Evolutionary conservation across 257 asterid genomes (phyloP), one percentile per base, ranked within the genome.

Genomic region (Apocynum venetum): DNA sequence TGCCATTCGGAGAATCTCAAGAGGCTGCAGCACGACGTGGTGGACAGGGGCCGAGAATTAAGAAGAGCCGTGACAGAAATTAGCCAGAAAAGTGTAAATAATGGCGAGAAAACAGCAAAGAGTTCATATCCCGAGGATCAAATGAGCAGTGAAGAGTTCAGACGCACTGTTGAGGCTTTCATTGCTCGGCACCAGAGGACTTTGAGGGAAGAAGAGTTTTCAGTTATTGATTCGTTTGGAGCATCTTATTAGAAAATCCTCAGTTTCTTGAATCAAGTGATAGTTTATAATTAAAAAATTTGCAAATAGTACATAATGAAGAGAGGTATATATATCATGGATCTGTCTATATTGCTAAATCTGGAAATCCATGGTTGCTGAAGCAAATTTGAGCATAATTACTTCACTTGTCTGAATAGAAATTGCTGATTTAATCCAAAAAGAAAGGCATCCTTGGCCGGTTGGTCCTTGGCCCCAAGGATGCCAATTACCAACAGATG

Each of bases 101-200:
- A 68, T 13, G 76, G 63, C 48, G 68, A 72, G 80, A 73, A 60
- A 73, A 56, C 74, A 66, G 77, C 68, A 10, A 61, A 73, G 47
- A 19, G 49, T 51, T 41, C 36, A 6, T 76, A 19, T 53, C 49
- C 44, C 8, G 90, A 84, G 79, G 97, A 92, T 40, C 88, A 86
- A 82, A 86, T 92, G 96, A 92, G 91, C 83, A 68, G 84, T 67
- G 97, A 94, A 56, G 97, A 92, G 56, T 94, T 94, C 85, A 88
- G 97, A 56, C 84, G 75, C 2, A 89, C 85, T 31, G 91, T 94
- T 56, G 98, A 94, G 82, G 95, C 88, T 71, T 94, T 92, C 66
- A 94, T 94, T 55, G 93, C 96, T 38, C 87, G 94, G 70, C 97
- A 89, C 77, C 97, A 90, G 83, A 87, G 87, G 87, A 68, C 49